Evolutionary conservation across 148 eudicot species (phyloP).

Genomic region (Diospyros lotus): DNA sequence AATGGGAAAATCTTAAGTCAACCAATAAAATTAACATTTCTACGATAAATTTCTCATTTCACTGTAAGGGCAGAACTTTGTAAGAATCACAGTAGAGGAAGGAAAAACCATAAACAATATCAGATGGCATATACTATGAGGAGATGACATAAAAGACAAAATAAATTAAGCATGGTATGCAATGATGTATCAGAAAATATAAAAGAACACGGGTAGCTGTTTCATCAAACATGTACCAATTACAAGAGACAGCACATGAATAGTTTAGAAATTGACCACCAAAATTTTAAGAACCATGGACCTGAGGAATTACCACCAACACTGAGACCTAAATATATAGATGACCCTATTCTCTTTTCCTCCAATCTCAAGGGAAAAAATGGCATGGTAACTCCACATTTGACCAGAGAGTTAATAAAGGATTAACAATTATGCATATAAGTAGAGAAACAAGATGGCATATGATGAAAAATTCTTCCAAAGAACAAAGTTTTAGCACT

Average conservation of each 20-base stretch:
- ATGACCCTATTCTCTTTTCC: not conserved
- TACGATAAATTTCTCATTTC: not conserved
- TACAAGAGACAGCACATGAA: not conserved
- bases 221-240: not conserved
- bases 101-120: not conserved
- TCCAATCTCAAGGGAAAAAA: not conserved
- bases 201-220: too few species aligned
- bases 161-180: too few species aligned
- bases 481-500: constrained; percentile 2
- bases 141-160: too few species aligned
- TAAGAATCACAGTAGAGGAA: not conserved
- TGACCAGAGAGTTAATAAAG: not conserved
- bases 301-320: not conserved
- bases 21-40: not conserved
- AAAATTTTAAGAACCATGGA: not conserved
- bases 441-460: not conserved
- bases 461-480: not conserved
- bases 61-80: not conserved
- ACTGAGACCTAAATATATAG: not conserved
- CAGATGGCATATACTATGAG: too few species aligned
- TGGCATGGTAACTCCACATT: not conserved
- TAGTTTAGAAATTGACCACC: not conserved
- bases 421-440: not conserved
- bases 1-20: not conserved
- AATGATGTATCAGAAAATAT: too few species aligned